phyloP scores from a whole-genome alignment of 768 basidiomycete genomes.

The Leccinum subgranulosum region DNA sequence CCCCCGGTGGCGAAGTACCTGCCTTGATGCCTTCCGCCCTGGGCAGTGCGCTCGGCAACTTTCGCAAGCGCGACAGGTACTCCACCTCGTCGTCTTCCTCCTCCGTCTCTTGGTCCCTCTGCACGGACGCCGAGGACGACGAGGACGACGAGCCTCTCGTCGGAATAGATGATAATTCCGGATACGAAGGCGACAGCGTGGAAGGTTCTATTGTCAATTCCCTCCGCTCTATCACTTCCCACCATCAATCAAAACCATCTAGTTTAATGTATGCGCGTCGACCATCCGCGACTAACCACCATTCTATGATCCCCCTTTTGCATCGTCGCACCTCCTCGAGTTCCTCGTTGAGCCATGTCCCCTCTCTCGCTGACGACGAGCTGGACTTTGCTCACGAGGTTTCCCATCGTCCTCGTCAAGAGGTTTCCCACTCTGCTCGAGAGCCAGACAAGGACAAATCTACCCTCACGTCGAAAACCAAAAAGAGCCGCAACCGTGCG shows the following conservation, averaged over 20 bases:
- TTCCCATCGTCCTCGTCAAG: conserved; percentile 23
- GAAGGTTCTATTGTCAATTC: conserved; percentile 39
- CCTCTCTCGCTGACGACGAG: conserved; percentile 43
- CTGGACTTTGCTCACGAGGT: conserved; percentile 38
- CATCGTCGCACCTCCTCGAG: conserved; percentile 50
- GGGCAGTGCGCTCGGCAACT: conserved; percentile 48
- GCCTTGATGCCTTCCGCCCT: conserved; percentile 59
- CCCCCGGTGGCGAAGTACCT: conserved; percentile 59
- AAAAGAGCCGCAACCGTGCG: conserved; percentile 61
- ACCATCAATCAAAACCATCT: conserved; percentile 36
- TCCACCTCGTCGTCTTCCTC: conserved; percentile 64
- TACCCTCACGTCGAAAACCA: conserved; percentile 38
- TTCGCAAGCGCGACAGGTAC: conserved; percentile 45
- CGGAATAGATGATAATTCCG: conserved; percentile 35
- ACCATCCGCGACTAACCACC: conserved; percentile 69
- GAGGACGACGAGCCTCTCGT: conserved; percentile 40
- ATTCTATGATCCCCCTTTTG: conserved; percentile 54
- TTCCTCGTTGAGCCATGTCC: conserved; percentile 29
- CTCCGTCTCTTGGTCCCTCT: conserved; percentile 62
- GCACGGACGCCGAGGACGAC: conserved; percentile 65
- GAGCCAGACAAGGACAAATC: conserved; percentile 24
- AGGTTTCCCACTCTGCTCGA: conserved; percentile 31
- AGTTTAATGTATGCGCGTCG: conserved; percentile 64
- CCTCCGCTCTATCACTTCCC: conserved; percentile 41
- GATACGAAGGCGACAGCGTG: conserved; percentile 26